Evolutionary conservation across 441 rosid genomes (phyloP).

Genomic region (Hura crepitans): DNA sequence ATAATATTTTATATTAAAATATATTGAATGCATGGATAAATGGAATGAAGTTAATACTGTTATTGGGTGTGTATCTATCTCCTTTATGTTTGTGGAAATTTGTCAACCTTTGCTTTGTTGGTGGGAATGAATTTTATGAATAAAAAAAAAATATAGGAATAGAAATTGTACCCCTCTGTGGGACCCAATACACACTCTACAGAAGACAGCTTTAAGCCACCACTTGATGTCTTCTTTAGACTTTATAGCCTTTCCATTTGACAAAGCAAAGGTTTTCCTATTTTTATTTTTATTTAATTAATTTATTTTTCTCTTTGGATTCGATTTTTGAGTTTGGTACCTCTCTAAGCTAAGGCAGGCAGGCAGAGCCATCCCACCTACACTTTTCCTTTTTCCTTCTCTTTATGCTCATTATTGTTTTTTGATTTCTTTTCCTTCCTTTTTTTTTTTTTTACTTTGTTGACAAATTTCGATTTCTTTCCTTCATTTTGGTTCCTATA

Average conservation of each 20-base stretch:
- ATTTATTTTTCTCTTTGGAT: constrained; percentile 50
- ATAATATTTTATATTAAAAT: no score
- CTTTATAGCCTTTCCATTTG: background rate
- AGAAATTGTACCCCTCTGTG: constrained; percentile 14
- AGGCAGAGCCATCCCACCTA: constrained; percentile 9
- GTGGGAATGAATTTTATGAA: constrained; percentile 16
- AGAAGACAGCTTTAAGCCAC: constrained; percentile 40
- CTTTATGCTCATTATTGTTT: constrained; percentile 22
- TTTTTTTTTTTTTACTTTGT: no score
- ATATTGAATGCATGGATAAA: no score
- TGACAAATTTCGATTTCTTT: no score
- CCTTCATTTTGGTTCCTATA: background rate
- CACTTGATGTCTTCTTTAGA: constrained; percentile 24
- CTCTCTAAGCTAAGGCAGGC: constrained; percentile 24
- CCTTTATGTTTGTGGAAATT: background rate
- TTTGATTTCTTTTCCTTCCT: background rate
- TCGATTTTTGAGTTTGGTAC: constrained; percentile 32
- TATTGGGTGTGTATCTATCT: no score
- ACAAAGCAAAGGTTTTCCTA: background rate
- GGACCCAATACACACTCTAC: constrained; percentile 25
- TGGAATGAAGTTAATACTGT: no score
- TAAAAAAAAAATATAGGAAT: no score
- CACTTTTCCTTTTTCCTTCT: constrained; percentile 17
- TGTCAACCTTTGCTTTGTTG: constrained; percentile 14
- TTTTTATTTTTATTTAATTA: constrained; percentile 16